Percentiles rank a stretch among this genome's conserved stretches.
Conservation (phyloP, 257 asterid genomes). For the Salvia hispanica region DNA sequence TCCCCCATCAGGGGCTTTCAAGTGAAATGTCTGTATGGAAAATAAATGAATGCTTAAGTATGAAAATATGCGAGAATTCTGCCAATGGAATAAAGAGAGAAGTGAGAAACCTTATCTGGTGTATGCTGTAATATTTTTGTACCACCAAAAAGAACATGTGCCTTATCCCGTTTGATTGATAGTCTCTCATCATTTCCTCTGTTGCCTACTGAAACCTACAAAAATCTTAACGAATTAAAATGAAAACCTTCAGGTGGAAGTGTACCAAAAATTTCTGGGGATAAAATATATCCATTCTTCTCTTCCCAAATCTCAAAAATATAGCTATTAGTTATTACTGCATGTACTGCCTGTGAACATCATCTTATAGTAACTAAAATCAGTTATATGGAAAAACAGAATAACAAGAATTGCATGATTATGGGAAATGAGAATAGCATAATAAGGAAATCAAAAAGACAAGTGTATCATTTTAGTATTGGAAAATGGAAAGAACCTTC, state of each 20-base stretch:
- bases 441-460: constrained; percentile 4
- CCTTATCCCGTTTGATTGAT: constrained; percentile 82
- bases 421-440: constrained; percentile 15
- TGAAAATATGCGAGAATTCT: constrained; percentile 6
- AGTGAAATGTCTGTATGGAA: constrained; percentile 63
- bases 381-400: not conserved
- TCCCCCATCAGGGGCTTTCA: constrained; percentile 98
- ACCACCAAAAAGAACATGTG: constrained; percentile 96
- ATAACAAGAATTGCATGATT: not conserved
- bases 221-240: constrained; percentile 30
- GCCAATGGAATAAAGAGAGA: constrained; percentile 14
- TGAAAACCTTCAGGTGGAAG: constrained; percentile 17
- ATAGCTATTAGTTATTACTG: not conserved
- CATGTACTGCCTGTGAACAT: not conserved
- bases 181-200: constrained; percentile 77
- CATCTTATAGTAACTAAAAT: constrained; percentile 5
- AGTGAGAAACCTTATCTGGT: constrained; percentile 74
- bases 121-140: constrained; percentile 96
- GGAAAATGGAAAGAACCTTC: constrained; percentile 67
- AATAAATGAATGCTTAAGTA: constrained; percentile 19
- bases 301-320: constrained; percentile 13
- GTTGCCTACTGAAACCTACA: constrained; percentile 81
- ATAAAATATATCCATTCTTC: not conserved
- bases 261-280: not conserved
- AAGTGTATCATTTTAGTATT: constrained; percentile 1